These are phyloP conservation scores for Metarhizium rileyi DNA, from an alignment of 2,329 filamentous ascomycete genomes.

Conservation along the genomic window DNA sequence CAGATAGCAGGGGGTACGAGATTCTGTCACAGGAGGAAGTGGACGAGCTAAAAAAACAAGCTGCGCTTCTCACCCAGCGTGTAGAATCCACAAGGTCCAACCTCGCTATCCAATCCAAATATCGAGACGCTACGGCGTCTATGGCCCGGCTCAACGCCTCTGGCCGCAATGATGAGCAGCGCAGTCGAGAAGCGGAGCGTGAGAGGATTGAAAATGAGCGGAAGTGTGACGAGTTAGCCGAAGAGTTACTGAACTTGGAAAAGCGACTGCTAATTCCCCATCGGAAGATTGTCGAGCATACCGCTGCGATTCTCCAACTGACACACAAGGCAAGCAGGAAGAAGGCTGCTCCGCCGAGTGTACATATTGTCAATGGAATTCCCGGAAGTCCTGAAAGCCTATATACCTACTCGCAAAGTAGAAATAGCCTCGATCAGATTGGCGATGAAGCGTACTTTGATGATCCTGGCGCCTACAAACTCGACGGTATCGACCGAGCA, in stretches of 20 bases:
- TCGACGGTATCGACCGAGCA: slow-evolving; percentile 50
- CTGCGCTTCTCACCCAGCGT: slow-evolving; percentile 59
- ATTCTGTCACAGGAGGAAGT: slow-evolving; percentile 87
- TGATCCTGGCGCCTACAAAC: slow-evolving; percentile 62
- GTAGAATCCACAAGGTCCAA: slow-evolving; percentile 76
- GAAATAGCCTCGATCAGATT: slow-evolving; percentile 45
- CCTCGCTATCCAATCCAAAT: slow-evolving; percentile 82
- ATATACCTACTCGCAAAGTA: slow-evolving; percentile 55
- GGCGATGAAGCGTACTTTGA: slow-evolving; percentile 60
- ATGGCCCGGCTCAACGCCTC: slow-evolving; percentile 66
- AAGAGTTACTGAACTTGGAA: slow-evolving; percentile 72
- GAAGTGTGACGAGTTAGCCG: slow-evolving; percentile 76
- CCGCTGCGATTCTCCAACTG: slow-evolving; percentile 82
- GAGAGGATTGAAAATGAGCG: slow-evolving; percentile 66
- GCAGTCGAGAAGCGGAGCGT: slow-evolving; percentile 53
- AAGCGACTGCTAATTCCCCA: slow-evolving; percentile 67
- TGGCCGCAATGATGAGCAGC: slow-evolving; percentile 35
- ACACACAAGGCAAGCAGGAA: slow-evolving; percentile 71
- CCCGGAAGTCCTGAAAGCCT: slow-evolving; percentile 71
- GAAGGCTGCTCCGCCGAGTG: slow-evolving; percentile 31
- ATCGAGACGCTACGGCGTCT: slow-evolving; percentile 84
- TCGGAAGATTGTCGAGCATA: slow-evolving; percentile 73
- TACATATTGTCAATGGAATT: slow-evolving; percentile 43
- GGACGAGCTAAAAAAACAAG: slow-evolving; percentile 83
- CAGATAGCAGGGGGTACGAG: slow-evolving; percentile 77